Conservation (phyloP, 2,329 filamentous ascomycete species). For the Seiridium cupressi region DNA sequence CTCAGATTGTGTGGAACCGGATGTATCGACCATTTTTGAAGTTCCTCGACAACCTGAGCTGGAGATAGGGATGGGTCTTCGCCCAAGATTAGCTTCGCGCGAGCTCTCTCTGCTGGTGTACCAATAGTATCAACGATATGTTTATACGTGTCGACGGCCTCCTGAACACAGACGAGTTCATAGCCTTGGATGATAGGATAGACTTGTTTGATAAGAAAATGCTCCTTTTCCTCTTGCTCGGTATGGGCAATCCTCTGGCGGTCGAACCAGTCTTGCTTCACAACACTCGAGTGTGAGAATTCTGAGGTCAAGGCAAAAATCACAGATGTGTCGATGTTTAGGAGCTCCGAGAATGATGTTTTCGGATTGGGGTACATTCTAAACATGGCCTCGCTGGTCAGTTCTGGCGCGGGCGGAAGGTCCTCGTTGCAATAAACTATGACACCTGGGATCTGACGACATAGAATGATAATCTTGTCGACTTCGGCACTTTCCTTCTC, state of each 20-base stretch:
- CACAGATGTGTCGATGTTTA: conserved; percentile 68
- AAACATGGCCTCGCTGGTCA: conserved; percentile 20
- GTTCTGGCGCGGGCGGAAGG: conserved; percentile 14
- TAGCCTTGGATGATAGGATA: conserved; percentile 59
- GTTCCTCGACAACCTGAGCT: conserved; percentile 22
- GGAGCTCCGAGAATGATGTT: conserved; percentile 18
- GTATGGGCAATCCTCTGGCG: conserved; percentile 63
- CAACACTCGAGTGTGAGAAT: conserved; percentile 56
- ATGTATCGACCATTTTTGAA: conserved; percentile 36
- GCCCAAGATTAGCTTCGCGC: conserved; percentile 59
- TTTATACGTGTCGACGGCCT: conserved; percentile 65
- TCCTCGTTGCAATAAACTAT: conserved; percentile 18
- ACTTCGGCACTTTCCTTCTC: conserved; percentile 21
- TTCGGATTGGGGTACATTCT: conserved; percentile 26
- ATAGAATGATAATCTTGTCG: conserved; percentile 23
- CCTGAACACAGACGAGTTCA: conserved; percentile 62
- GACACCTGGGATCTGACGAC: conserved; percentile 21
- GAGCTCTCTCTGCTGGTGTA: conserved; percentile 56
- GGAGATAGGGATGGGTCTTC: conserved; percentile 17
- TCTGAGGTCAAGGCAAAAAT: conserved; percentile 73
- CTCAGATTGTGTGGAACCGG: conserved; percentile 32
- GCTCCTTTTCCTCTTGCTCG: conserved; percentile 59
- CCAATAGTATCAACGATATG: conserved; percentile 65
- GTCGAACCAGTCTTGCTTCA: conserved; percentile 42
- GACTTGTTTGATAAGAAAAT: conserved; percentile 55